phyloP scores from a whole-genome alignment of 371 early-diverging fungal species.

The Umbelopsis sp. region DNA sequence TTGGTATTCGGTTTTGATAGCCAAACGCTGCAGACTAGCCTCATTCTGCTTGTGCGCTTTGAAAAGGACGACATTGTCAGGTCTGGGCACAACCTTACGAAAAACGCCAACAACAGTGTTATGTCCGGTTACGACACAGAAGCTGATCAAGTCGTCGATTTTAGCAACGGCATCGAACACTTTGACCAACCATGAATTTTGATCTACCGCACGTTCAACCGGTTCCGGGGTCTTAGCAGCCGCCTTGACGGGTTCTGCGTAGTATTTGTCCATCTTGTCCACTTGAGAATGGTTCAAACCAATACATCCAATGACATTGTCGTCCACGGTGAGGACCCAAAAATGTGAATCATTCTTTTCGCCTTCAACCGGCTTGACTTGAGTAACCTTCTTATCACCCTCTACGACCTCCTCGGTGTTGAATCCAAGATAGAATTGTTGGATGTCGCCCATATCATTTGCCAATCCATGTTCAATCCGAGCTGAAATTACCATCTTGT shows the following conservation, averaged over 20 bases:
- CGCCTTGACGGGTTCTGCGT: background rate
- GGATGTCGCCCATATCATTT: slow-evolving; percentile 46
- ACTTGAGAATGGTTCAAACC: slow-evolving; percentile 41
- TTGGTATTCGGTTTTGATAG: slow-evolving; percentile 49
- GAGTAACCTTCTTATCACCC: slow-evolving; percentile 29
- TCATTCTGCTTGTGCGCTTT: slow-evolving; percentile 46
- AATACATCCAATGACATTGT: slow-evolving; percentile 46
- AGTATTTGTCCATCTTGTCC: slow-evolving; percentile 24
- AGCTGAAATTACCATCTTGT: slow-evolving; percentile 35
- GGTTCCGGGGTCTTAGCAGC: slow-evolving; percentile 25
- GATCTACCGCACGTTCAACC: slow-evolving; percentile 30
- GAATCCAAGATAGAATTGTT: slow-evolving; percentile 39
- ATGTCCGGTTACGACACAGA: slow-evolving; percentile 17
- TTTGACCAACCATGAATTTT: slow-evolving; percentile 37
- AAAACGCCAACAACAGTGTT: background rate
- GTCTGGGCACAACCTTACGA: background rate
- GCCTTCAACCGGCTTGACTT: background rate
- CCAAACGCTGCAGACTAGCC: slow-evolving; percentile 48
- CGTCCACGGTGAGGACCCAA: slow-evolving; percentile 52
- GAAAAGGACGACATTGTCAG: slow-evolving; percentile 23
- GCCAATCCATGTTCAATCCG: slow-evolving; percentile 42
- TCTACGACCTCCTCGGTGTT: slow-evolving; percentile 21
- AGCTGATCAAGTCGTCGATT: slow-evolving; percentile 41
- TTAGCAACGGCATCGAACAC: slow-evolving; percentile 33
- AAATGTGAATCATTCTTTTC: slow-evolving; percentile 26